Evolutionary conservation across 1,284 basidiomycete genomes (phyloP).

Genomic region (Cryptococcus maquisensis): DNA sequence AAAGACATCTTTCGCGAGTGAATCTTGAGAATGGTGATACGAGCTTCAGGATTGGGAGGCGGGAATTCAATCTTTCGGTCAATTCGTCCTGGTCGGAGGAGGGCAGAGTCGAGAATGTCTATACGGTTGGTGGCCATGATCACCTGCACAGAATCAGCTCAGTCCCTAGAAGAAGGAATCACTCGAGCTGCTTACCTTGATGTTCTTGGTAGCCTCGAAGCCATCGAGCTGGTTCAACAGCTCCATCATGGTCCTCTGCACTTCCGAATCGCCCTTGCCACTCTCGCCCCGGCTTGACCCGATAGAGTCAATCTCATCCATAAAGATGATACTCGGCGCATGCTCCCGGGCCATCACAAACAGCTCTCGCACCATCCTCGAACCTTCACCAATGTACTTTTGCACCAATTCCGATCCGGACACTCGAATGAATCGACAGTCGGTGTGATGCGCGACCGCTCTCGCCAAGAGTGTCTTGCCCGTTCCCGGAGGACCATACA

Average conservation of each 20-base stretch:
- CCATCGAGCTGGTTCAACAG: slow-evolving; percentile 95
- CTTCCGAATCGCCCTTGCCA: slow-evolving; percentile 89
- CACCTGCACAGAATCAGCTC: slow-evolving; percentile 50
- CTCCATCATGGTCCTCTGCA: slow-evolving; percentile 97
- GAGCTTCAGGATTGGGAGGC: slow-evolving; percentile 94
- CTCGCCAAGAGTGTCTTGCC: slow-evolving; percentile 92
- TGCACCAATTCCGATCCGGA: slow-evolving; percentile 94
- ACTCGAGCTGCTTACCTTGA: slow-evolving; percentile 59
- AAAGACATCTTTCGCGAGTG: slow-evolving; percentile 99
- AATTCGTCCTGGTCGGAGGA: slow-evolving; percentile 92
- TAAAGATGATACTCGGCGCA: slow-evolving; percentile 99
- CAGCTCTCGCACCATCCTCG: slow-evolving; percentile 91
- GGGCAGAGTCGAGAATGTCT: slow-evolving; percentile 92
- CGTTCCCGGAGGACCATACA: slow-evolving; percentile 95
- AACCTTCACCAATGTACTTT: slow-evolving; percentile 98
- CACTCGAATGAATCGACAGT: slow-evolving; percentile 96
- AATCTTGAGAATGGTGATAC: slow-evolving; percentile 92
- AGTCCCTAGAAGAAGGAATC: background rate
- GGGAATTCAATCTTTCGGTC: slow-evolving; percentile 99
- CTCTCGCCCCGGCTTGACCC: slow-evolving; percentile 88
- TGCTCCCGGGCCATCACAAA: slow-evolving; percentile 99
- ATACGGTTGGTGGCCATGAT: slow-evolving; percentile 99
- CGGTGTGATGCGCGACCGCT: slow-evolving; percentile 95
- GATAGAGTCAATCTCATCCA: slow-evolving; percentile 99
- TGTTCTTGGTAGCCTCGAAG: slow-evolving; percentile 96